Base-by-base conservation (phyloP, 192 early-diverging fungal genomes). In the Umbelopsis vinacea region DNA sequence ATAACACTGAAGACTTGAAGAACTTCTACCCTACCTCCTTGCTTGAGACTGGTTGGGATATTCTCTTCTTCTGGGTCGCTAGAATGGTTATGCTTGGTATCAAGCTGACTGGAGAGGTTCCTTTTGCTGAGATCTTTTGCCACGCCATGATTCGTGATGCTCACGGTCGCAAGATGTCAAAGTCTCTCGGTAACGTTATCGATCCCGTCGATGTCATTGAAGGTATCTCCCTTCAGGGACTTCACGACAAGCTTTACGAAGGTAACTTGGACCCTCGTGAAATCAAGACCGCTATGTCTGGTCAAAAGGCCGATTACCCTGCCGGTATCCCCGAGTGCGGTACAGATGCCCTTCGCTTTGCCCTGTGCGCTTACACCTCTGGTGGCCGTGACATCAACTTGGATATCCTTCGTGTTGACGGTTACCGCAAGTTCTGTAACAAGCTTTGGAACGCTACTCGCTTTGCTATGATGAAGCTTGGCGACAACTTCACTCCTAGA, bases 381-480 rank as follows among this genome's bases (percentile, higher is more conserved):
- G 71, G 73, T 68, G 94, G 93, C 46, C 89, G 91, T 57, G 94
- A 97, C 71, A 92, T 99, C 76, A 98, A 97, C 77, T 81, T 99
- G 75, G 93, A 98, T 75, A 93, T 99, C 54, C 68, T 91, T 76
- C 96, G 94, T 71, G 93, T 99, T n/a, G 96, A 98, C 73, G 96
- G 98, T 52, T 97, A 99, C 88, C 92, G 96, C 82, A 98, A 97
- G 86, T 99, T 97, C 91, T 99, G 96, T 84, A 99, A 98, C 89
- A 99, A 99, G 89, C 81, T 99, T 37, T 99, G 98, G 98, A 98
- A 98, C 77, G 98, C 96, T 2, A 96, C 94, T 33, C 91, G 92
- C 68, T 96, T 99, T 83, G 95, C 94, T n/a, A 75, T 95, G 55
- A 91, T 94, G 86, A 97, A 98, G 87, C 87, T 99, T 19, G 96